Percentiles rank a stretch among this genome's conserved stretches.
phyloP scores from a whole-genome alignment of 768 basidiomycete species.

The Clavulina sp. region DNA sequence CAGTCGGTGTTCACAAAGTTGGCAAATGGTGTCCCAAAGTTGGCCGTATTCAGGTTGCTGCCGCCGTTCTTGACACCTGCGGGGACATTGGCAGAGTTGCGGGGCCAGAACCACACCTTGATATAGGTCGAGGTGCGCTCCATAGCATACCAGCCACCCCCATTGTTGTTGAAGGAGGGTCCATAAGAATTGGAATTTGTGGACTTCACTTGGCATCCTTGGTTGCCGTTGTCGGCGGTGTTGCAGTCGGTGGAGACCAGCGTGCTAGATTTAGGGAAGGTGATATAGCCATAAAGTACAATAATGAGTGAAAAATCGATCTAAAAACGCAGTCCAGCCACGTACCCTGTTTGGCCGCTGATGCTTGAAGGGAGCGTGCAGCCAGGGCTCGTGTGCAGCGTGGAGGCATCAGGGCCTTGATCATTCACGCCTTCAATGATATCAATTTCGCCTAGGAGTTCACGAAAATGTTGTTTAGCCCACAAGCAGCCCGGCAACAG shows the following conservation, averaged over 20 bases:
- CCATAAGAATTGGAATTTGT: slow-evolving; percentile 10
- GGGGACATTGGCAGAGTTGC: slow-evolving; percentile 6
- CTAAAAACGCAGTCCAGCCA: too few relatives aligned
- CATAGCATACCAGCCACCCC: slow-evolving; percentile 10
- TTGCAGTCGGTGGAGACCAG: slow-evolving; percentile 10
- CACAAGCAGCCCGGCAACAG: background rate
- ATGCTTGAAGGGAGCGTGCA: slow-evolving; percentile 36
- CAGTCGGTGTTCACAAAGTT: slow-evolving; percentile 12
- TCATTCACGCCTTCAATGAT: slow-evolving; percentile 18
- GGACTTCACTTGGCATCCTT: slow-evolving; percentile 9
- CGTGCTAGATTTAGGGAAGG: background rate
- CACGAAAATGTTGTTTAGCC: background rate
- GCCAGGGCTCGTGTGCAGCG: slow-evolving; percentile 17
- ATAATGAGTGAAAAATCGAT: background rate
- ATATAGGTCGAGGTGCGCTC: slow-evolving; percentile 7
- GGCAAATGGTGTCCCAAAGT: slow-evolving; percentile 11
- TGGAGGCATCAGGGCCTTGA: slow-evolving; percentile 8
- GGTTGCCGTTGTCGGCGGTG: slow-evolving; percentile 9
- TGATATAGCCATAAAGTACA: background rate
- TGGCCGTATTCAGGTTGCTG: slow-evolving; percentile 4
- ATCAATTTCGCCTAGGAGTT: slow-evolving; percentile 29
- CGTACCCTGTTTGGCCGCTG: slow-evolving; percentile 33
- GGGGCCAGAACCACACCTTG: slow-evolving; percentile 7
- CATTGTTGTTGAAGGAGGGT: slow-evolving; percentile 9
- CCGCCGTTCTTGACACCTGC: slow-evolving; percentile 5